These are phyloP conservation scores for Erigeron philadelphicus DNA, from an alignment of 140 eudicot species.

Conservation along the genomic window DNA sequence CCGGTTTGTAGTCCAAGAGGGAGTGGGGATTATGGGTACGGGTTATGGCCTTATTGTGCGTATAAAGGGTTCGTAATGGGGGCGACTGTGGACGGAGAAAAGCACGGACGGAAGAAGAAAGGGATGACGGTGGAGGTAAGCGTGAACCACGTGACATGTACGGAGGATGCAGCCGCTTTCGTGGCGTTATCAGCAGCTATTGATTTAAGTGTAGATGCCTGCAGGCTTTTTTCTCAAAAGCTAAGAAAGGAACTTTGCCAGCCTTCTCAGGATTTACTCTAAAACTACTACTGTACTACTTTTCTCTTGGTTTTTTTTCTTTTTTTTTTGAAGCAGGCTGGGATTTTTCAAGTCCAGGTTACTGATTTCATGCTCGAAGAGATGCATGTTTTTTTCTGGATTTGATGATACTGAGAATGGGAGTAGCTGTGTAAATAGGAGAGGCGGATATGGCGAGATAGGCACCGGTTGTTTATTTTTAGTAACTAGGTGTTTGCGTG, in stretches of 20 bases:
- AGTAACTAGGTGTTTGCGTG: too few species aligned
- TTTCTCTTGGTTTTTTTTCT: too few species aligned
- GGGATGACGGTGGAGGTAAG: slow-evolving; percentile 90
- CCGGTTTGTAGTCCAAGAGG: slow-evolving; percentile 34
- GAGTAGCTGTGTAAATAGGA: too few species aligned
- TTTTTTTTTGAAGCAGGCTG: too few species aligned
- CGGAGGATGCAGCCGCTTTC: slow-evolving; percentile 87
- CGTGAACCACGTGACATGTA: slow-evolving; percentile 76
- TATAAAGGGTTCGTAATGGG: slow-evolving; percentile 95
- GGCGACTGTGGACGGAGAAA: slow-evolving; percentile 42
- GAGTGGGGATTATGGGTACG: slow-evolving; percentile 60
- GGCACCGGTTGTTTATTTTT: too few species aligned
- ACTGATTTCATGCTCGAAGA: too few species aligned
- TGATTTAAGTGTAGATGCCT: slow-evolving; percentile 87
- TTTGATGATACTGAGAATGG: too few species aligned
- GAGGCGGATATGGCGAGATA: too few species aligned
- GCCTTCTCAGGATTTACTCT: too few species aligned
- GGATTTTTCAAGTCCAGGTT: too few species aligned
- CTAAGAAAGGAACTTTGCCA: slow-evolving; percentile 47
- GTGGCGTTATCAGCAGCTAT: slow-evolving; percentile 89
- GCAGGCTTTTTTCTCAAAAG: slow-evolving; percentile 64
- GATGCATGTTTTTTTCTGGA: too few species aligned
- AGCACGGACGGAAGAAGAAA: slow-evolving; percentile 40
- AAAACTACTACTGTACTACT: too few species aligned
- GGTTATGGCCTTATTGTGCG: slow-evolving; percentile 64